Evolutionary conservation across 352 stramenopile species (phyloP), one percentile per base, ranked within the genome.

Genomic region (Aphanomyces invadans): DNA sequence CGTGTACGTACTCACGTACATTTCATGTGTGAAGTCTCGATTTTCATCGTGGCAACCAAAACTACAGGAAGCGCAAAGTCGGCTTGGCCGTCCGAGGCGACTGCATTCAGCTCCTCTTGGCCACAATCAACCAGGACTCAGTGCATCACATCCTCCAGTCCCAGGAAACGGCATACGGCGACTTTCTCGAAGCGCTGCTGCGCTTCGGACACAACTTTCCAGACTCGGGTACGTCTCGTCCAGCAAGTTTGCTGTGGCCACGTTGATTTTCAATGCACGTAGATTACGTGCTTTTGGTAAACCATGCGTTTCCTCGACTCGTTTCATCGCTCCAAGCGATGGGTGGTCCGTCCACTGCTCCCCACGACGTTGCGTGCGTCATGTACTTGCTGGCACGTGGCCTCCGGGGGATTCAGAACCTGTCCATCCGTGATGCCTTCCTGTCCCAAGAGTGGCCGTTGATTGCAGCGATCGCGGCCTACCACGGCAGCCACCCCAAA

Each of bases 161-260:
- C 29, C n/a, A 38, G 7, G 63, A 59, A 28, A 39, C 61, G 56
- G 46, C 73, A 33, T 57, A 69, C 21, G 77, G 79, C 31, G 79
- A 87, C 21, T 39, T 92, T 70, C 56, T 92, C 1, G 80, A 89
- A 70, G 83, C 79, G 2, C 79, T 76, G n/a, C 83, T 89, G 31
- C 76, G 74, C 2, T 54, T 89, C 38, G 72, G 79, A 10, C 48
- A 65, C n/a, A 77, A 74, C 7, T 68, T 83, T 32, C 74, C 70
- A 15, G 68, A 86, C 29, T 26, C 73, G 54, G 81, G 83, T 90
- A 76, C 2, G 74, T 3, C 5, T n/a, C 2, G 5, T n/a, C 10
- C 42, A 26, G 15, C n/a, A 15, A 7, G 7, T 15, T 3, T 57
- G 3, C 3, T 36, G 25, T 33, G 32, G 11, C 12, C 29, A 19